phyloP scores from a whole-genome alignment of 148 eudicot species.

The Nepenthes gracilis region DNA sequence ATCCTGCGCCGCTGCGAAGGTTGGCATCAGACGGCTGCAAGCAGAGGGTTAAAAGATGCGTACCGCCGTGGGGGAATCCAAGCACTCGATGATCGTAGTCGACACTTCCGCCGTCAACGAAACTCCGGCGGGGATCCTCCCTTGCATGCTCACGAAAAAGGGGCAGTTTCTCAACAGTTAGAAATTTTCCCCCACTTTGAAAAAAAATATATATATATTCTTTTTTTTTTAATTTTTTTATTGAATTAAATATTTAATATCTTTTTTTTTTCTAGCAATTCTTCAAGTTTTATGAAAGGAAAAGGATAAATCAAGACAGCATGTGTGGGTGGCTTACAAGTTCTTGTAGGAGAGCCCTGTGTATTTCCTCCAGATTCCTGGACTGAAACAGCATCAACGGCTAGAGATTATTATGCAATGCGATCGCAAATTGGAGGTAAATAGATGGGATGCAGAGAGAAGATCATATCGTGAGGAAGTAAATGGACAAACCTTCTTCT shows the following conservation, averaged over 20 bases:
- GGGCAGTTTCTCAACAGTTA: no score
- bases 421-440: neutral
- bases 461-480: neutral
- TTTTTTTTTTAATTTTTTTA: no score
- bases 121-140: slow-evolving; percentile 65
- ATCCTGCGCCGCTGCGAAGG: slow-evolving; percentile 40
- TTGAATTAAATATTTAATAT: no score
- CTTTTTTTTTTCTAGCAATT: no score
- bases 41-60: slow-evolving; percentile 36
- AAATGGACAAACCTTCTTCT: slow-evolving; percentile 54
- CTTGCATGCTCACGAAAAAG: slow-evolving; percentile 20
- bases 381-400: slow-evolving; percentile 14
- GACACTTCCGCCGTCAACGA: slow-evolving; percentile 59
- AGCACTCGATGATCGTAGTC: slow-evolving; percentile 42
- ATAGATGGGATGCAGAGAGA: neutral
- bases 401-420: neutral
- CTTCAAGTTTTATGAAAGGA: no score
- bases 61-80: slow-evolving; percentile 24
- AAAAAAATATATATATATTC: no score
- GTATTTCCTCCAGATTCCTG: slow-evolving; percentile 43
- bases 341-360: slow-evolving; percentile 44
- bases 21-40: slow-evolving; percentile 34
- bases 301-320: neutral
- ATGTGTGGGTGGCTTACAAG: slow-evolving; percentile 35
- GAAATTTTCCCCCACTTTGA: neutral